These are phyloP conservation scores for Pestalotiopsis sp. DNA, from an alignment of 2,329 filamentous ascomycete species.

Conservation along the genomic window DNA sequence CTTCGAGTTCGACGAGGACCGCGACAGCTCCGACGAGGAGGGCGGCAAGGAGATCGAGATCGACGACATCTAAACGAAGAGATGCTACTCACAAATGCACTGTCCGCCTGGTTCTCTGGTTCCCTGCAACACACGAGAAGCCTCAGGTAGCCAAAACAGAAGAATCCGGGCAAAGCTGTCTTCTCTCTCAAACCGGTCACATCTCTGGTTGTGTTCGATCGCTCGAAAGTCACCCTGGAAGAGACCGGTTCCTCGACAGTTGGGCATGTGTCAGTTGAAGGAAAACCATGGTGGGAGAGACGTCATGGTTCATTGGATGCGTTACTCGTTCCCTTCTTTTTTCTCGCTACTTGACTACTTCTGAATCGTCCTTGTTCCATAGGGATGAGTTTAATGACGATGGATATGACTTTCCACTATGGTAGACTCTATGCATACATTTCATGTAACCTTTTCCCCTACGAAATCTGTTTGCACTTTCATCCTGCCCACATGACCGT, in stretches of 20 bases:
- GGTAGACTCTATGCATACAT: conserved; percentile 10
- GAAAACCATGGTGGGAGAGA: conserved; percentile 62
- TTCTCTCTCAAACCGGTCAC: conserved; percentile 51
- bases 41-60: conserved; percentile 79
- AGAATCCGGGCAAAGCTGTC: conserved; percentile 48
- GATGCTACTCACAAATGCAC: background rate
- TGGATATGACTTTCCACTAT: conserved; percentile 6
- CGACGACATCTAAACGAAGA: conserved; percentile 78
- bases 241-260: conserved; percentile 49
- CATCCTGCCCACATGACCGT: no score
- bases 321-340: background rate
- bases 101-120: conserved; percentile 14
- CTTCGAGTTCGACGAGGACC: conserved; percentile 98
- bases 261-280: conserved; percentile 30
- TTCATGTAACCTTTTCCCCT: background rate
- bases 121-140: background rate
- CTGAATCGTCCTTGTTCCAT: background rate
- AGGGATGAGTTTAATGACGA: conserved; percentile 10
- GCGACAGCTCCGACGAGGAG: conserved; percentile 59
- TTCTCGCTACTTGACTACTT: background rate
- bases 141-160: background rate
- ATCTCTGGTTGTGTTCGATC: background rate
- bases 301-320: conserved; percentile 49
- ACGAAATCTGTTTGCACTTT: no score
- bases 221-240: background rate